Conservation (phyloP, 805 yeast species). For the Saccharomyces eubayanus region DNA sequence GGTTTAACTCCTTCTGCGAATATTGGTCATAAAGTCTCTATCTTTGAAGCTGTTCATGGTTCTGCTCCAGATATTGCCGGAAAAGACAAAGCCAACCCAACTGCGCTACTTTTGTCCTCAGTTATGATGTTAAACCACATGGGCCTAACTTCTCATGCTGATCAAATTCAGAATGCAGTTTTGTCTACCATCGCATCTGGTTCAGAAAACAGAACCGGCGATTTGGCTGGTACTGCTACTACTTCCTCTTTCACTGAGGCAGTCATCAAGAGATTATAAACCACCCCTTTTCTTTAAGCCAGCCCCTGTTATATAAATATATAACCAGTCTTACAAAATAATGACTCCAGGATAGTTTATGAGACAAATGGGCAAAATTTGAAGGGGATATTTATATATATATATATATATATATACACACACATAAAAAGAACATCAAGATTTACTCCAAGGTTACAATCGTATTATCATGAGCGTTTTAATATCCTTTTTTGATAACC, state of each 20-base stretch:
- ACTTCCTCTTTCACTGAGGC: slow-evolving; percentile 86
- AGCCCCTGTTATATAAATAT: background rate
- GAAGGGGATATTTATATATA: background rate
- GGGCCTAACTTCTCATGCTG: slow-evolving; percentile 78
- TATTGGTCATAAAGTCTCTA: slow-evolving; percentile 97
- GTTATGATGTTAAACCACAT: slow-evolving; percentile 99
- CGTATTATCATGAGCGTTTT: background rate
- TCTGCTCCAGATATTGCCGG: slow-evolving; percentile 99
- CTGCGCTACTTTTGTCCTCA: slow-evolving; percentile 90
- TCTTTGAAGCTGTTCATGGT: slow-evolving; percentile 99
- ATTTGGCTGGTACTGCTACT: slow-evolving; percentile 78
- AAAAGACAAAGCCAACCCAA: slow-evolving; percentile 97
- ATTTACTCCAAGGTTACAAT: background rate
- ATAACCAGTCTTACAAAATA: background rate
- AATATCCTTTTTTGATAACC: background rate
- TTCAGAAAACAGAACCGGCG: slow-evolving; percentile 92
- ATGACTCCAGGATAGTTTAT: background rate
- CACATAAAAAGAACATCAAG: background rate
- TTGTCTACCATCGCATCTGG: slow-evolving; percentile 86
- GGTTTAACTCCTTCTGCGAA: slow-evolving; percentile 99
- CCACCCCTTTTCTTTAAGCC: background rate
- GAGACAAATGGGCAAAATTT: background rate
- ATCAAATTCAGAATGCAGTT: slow-evolving; percentile 81
- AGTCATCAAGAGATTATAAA: slow-evolving; percentile 53
- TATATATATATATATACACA: background rate